Conservation (phyloP, 2,329 filamentous ascomycete genomes). For the Myriosclerotinia curreyana region DNA sequence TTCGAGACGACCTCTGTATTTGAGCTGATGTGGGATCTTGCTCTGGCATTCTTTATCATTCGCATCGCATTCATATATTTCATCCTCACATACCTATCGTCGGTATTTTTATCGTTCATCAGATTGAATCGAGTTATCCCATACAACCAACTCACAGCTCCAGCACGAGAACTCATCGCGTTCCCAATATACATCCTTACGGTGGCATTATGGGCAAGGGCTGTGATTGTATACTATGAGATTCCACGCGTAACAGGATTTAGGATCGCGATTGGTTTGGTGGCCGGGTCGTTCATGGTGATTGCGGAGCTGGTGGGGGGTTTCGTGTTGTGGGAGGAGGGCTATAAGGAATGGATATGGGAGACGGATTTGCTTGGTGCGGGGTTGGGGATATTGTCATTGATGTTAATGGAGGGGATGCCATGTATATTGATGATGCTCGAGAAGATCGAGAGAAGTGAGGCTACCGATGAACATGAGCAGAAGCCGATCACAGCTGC, state of each 20-base stretch:
- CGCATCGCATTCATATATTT: constrained; percentile 40
- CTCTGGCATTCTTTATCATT: constrained; percentile 41
- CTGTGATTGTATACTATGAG: constrained; percentile 34
- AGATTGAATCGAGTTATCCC: constrained; percentile 23
- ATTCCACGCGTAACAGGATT: constrained; percentile 37
- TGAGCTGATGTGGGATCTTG: constrained; percentile 43
- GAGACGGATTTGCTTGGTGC: constrained; percentile 26
- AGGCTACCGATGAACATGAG: constrained; percentile 34
- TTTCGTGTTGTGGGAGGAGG: constrained; percentile 30
- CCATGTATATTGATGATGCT: constrained; percentile 35
- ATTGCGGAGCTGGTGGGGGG: constrained; percentile 28
- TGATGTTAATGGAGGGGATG: constrained; percentile 33
- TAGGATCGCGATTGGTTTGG: constrained; percentile 37
- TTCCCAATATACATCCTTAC: constrained; percentile 28
- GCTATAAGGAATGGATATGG: constrained; percentile 29
- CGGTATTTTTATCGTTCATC: constrained; percentile 26
- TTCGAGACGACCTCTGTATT: constrained; percentile 41
- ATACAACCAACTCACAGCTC: constrained; percentile 27
- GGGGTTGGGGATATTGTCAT: constrained; percentile 21
- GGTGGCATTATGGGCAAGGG: constrained; percentile 33
- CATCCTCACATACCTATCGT: constrained; percentile 34
- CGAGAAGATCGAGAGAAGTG: constrained; percentile 36
- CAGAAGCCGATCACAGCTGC: constrained; percentile 26
- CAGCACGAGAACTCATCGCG: constrained; percentile 26
- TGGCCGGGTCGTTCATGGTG: constrained; percentile 33